A percentile compares a stretch with the other conserved stretches of the same genome.
Conservation (phyloP, 495 filamentous ascomycete genomes). For the Tetracladium setigerum region DNA sequence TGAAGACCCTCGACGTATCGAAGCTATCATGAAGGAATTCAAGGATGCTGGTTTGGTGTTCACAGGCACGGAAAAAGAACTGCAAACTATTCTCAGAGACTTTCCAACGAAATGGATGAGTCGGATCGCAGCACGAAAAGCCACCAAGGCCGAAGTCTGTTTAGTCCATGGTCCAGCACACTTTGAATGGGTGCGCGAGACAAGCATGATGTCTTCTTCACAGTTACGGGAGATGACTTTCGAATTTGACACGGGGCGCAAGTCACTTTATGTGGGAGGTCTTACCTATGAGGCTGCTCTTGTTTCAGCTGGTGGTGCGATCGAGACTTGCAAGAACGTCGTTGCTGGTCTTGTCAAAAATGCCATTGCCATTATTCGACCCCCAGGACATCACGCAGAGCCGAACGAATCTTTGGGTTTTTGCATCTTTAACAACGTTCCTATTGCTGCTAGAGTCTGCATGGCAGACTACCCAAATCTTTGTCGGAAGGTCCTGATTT, state of each 20-base stretch:
- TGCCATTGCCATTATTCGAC: conserved; percentile 87
- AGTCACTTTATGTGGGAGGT: conserved; percentile 85
- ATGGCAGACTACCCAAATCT: conserved; percentile 64
- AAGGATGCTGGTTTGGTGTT: conserved; percentile 68
- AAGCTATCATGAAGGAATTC: conserved; percentile 80
- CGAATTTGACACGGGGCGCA: conserved; percentile 52
- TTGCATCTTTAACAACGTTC: conserved; percentile 96
- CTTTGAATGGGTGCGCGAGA: conserved; percentile 64
- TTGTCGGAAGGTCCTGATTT: conserved; percentile 82
- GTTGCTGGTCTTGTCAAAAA: conserved; percentile 77
- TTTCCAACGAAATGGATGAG: conserved; percentile 54
- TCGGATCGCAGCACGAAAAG: conserved; percentile 67
- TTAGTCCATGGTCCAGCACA: conserved; percentile 69
- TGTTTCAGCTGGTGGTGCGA: conserved; percentile 87
- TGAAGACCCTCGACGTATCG: conserved; percentile 86
- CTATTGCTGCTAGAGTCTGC: conserved; percentile 78
- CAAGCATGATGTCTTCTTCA: conserved; percentile 43
- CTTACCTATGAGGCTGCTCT: conserved; percentile 72
- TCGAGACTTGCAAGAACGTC: conserved; percentile 86
- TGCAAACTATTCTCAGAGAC: conserved; percentile 35
- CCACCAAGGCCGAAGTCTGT: conserved; percentile 67
- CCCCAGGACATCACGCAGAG: conserved; percentile 94
- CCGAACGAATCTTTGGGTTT: conserved; percentile 80
- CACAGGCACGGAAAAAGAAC: conserved; percentile 36
- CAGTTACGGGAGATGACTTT: conserved; percentile 53